Conservation (phyloP, 257 asterid species). For the Solanum gracilifrons region DNA sequence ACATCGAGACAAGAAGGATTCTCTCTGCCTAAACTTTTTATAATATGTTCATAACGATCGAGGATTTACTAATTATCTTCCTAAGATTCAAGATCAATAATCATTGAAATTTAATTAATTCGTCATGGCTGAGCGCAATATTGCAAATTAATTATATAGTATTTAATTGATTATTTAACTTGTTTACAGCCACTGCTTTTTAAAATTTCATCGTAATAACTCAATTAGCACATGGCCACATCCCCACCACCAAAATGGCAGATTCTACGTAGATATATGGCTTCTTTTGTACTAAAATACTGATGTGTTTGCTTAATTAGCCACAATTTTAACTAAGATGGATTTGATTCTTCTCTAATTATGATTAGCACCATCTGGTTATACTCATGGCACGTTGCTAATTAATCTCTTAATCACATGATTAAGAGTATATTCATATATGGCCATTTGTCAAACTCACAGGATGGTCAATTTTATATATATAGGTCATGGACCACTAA, state of each 20-base stretch:
- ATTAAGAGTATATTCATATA: not conserved
- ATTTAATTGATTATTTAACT: not conserved
- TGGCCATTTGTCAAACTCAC: not conserved
- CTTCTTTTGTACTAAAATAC: not conserved
- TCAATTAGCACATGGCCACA: not conserved
- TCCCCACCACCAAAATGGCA: not conserved
- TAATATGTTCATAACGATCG: not conserved
- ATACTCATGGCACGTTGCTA: not conserved
- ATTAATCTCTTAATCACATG: not conserved
- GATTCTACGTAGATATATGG: not conserved
- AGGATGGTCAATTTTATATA: not conserved
- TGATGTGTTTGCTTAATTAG: not conserved
- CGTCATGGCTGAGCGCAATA: not conserved
- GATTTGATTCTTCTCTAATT: not conserved
- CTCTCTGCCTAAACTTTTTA: not conserved
- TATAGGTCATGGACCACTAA: not conserved
- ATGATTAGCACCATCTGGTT: not conserved
- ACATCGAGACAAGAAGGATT: conserved; percentile 1
- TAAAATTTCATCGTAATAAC: not conserved
- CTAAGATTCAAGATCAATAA: not conserved
- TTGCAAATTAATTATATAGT: not conserved
- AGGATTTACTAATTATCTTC: not conserved
- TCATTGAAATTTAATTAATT: not conserved
- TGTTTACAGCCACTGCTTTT: not conserved
- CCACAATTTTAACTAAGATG: not conserved